Conservation (phyloP, 495 filamentous ascomycete genomes). For the Pseudomonodictys pantanalensis region DNA sequence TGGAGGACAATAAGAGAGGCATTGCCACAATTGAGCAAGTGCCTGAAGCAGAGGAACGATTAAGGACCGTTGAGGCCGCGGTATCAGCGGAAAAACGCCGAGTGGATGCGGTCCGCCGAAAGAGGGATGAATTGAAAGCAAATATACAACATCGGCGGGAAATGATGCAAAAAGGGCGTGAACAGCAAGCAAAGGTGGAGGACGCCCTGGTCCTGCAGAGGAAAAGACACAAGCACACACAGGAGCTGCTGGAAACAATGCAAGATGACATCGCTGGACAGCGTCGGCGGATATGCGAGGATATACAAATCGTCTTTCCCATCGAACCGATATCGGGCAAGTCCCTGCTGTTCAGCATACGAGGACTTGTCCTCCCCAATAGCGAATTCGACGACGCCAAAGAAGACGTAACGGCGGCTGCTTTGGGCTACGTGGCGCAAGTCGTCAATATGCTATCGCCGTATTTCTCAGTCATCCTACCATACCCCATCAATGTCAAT, state of each 20-base stretch:
- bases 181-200: conserved; percentile 56
- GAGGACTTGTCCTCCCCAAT: conserved; percentile 72
- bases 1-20: conserved; percentile 53
- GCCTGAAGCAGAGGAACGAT: conserved; percentile 62
- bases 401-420: conserved; percentile 71
- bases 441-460: conserved; percentile 72
- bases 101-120: conserved; percentile 58
- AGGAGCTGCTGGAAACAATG: conserved; percentile 53
- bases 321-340: conserved; percentile 64
- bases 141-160: conserved; percentile 64
- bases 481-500: conserved; percentile 72
- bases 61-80: conserved; percentile 56
- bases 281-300: conserved; percentile 79
- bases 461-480: conserved; percentile 75
- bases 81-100: conserved; percentile 62
- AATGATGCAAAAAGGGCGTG: conserved; percentile 62
- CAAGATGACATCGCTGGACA: conserved; percentile 70
- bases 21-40: conserved; percentile 50
- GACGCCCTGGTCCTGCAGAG: conserved; percentile 49
- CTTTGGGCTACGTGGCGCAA: conserved; percentile 77
- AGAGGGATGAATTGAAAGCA: conserved; percentile 59
- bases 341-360: conserved; percentile 74
- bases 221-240: conserved; percentile 56
- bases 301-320: conserved; percentile 72
- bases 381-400: conserved; percentile 64